Conservation (phyloP, 2,329 filamentous ascomycete genomes). For the Zymoseptoria pseudotritici region DNA sequence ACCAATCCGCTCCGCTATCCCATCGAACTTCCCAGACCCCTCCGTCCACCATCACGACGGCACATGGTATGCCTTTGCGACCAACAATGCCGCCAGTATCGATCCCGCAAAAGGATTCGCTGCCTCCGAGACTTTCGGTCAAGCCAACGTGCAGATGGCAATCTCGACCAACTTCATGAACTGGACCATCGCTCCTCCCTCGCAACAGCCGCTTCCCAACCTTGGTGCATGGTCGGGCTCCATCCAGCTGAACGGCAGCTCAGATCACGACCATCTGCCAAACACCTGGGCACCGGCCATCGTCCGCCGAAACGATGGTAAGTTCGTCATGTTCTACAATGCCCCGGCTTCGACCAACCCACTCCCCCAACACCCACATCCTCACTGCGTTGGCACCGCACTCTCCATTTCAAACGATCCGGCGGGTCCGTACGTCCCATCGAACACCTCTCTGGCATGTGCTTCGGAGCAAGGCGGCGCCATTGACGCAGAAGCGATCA, state of each 20-base stretch:
- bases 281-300: conserved; percentile 28
- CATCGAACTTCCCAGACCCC: conserved; percentile 35
- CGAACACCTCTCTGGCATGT: conserved; percentile 21
- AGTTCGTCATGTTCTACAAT: conserved; percentile 30
- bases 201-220: conserved; percentile 12
- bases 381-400: conserved; percentile 30
- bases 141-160: conserved; percentile 33
- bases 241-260: background rate
- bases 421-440: conserved; percentile 25
- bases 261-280: background rate
- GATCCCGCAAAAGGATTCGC: conserved; percentile 13
- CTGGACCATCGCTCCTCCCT: conserved; percentile 25
- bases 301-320: conserved; percentile 23
- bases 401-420: conserved; percentile 19
- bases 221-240: conserved; percentile 7
- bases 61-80: conserved; percentile 34
- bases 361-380: conserved; percentile 15
- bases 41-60: conserved; percentile 25
- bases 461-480: conserved; percentile 25
- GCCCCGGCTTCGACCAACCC: conserved; percentile 9
- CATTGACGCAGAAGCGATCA: conserved; percentile 28
- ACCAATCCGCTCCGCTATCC: conserved; percentile 20
- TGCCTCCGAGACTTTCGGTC: conserved; percentile 13
- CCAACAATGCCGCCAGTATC: conserved; percentile 30
- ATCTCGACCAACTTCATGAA: conserved; percentile 30